Conservation (phyloP, 2,329 filamentous ascomycete genomes). For the Botrytis elliptica region DNA sequence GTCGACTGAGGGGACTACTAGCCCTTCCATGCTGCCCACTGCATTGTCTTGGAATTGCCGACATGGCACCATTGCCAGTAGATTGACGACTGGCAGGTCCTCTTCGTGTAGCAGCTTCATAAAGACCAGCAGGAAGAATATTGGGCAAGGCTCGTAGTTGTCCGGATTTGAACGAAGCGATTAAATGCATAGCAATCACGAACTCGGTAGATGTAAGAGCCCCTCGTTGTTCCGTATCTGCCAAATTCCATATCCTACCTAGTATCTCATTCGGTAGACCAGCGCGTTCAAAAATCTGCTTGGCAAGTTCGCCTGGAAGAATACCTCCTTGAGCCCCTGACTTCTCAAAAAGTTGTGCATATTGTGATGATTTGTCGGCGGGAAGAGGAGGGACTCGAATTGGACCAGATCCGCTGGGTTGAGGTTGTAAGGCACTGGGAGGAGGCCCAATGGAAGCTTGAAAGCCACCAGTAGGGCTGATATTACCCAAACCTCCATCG, state of each 20-base stretch:
- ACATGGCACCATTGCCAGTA: slow-evolving; percentile 48
- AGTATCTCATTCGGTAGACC: slow-evolving; percentile 85
- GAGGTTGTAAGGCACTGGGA: slow-evolving; percentile 49
- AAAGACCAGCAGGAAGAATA: slow-evolving; percentile 78
- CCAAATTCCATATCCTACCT: slow-evolving; percentile 93
- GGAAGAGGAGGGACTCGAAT: slow-evolving; percentile 87
- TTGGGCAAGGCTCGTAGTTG: slow-evolving; percentile 75
- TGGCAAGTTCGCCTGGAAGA: slow-evolving; percentile 81
- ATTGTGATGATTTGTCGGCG: slow-evolving; percentile 86
- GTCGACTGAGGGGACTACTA: slow-evolving; percentile 56
- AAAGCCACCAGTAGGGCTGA: slow-evolving; percentile 44
- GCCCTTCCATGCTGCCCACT: slow-evolving; percentile 64
- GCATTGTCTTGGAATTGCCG: slow-evolving; percentile 78
- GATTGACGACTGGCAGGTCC: slow-evolving; percentile 44
- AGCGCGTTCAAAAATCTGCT: slow-evolving; percentile 92
- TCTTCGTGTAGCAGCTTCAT: slow-evolving; percentile 82
- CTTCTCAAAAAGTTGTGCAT: slow-evolving; percentile 85
- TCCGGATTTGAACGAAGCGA: slow-evolving; percentile 87
- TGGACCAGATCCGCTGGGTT: slow-evolving; percentile 61
- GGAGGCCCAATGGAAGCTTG: slow-evolving; percentile 49
- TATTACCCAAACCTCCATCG: slow-evolving; percentile 60
- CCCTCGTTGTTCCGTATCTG: slow-evolving; percentile 90
- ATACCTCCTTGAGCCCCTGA: slow-evolving; percentile 75
- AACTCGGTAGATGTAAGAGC: slow-evolving; percentile 87
- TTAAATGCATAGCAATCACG: slow-evolving; percentile 95